Percentiles rank a stretch among this genome's conserved stretches.
Evolutionary conservation across 352 stramenopile species (phyloP).

Genomic region (Phytophthora fragariae): DNA sequence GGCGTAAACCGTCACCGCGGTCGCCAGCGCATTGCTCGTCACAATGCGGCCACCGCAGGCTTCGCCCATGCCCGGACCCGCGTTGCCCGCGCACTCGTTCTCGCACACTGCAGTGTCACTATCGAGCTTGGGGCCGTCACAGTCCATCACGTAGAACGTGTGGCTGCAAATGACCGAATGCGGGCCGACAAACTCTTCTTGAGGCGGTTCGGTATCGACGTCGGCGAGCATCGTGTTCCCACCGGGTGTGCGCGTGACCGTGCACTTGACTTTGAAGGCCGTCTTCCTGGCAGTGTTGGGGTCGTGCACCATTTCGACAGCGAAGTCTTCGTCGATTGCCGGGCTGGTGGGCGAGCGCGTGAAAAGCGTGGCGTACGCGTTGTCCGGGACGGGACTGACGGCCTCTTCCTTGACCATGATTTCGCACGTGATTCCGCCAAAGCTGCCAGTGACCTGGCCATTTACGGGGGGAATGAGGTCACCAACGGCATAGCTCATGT

Average conservation of each 20-base stretch:
- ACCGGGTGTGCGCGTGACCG: constrained; percentile 35
- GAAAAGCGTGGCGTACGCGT: too few relatives aligned
- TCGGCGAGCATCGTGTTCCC: neutral
- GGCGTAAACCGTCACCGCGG: too few relatives aligned
- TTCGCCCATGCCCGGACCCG: constrained; percentile 39
- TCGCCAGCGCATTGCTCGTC: neutral
- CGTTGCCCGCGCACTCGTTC: constrained; percentile 36
- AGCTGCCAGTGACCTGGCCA: neutral
- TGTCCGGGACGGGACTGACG: too few relatives aligned
- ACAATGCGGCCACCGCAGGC: constrained; percentile 55
- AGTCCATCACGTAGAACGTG: constrained; percentile 58
- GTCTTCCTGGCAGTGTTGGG: constrained; percentile 43
- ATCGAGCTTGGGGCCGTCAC: constrained; percentile 40
- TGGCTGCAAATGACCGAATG: constrained; percentile 42
- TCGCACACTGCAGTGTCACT: constrained; percentile 24
- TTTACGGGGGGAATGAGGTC: constrained; percentile 2
- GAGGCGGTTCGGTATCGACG: neutral
- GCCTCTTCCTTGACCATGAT: neutral
- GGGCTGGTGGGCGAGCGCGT: neutral
- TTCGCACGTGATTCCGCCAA: too few relatives aligned
- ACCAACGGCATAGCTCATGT: too few relatives aligned
- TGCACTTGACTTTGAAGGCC: constrained; percentile 44
- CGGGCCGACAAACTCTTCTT: neutral
- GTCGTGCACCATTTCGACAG: constrained; percentile 56
- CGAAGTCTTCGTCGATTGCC: constrained; percentile 32